Conservation (phyloP, 73 alveolate genomes). For the Tetrahymena thermophila region DNA sequence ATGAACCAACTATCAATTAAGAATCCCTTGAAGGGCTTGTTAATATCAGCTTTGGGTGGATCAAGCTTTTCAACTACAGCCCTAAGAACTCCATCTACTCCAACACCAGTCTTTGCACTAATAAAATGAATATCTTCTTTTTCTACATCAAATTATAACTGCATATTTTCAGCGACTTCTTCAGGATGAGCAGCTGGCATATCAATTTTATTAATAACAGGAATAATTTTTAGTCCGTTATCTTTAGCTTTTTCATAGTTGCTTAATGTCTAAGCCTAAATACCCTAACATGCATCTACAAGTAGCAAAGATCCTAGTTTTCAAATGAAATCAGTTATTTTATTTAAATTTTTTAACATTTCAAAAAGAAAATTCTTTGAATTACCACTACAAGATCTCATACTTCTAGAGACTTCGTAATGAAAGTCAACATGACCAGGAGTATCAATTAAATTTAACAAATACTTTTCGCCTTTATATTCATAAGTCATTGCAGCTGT, state of each 20-base stretch:
- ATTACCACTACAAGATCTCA: slow-evolving; percentile 69
- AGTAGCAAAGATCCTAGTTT: slow-evolving; percentile 74
- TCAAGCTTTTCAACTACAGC: slow-evolving; percentile 56
- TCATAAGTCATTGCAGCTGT: slow-evolving; percentile 77
- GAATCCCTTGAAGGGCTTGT: slow-evolving; percentile 9
- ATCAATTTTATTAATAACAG: slow-evolving; percentile 79
- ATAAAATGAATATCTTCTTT: slow-evolving; percentile 41
- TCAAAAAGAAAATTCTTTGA: neutral
- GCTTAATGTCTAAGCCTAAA: slow-evolving; percentile 86
- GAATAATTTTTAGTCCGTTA: slow-evolving; percentile 62
- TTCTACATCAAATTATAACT: slow-evolving; percentile 45
- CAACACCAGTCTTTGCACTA: slow-evolving; percentile 80
- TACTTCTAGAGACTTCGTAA: slow-evolving; percentile 87
- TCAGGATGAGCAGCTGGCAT: slow-evolving; percentile 65
- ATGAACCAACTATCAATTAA: slow-evolving; percentile 50
- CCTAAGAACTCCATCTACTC: slow-evolving; percentile 54
- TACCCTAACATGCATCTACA: slow-evolving; percentile 86
- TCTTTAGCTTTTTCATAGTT: slow-evolving; percentile 72
- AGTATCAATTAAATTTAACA: slow-evolving; percentile 86
- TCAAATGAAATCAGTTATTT: neutral
- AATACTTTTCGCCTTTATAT: slow-evolving; percentile 48
- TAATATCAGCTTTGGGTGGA: slow-evolving; percentile 55
- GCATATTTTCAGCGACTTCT: slow-evolving; percentile 45
- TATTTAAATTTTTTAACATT: neutral
- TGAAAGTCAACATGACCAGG: slow-evolving; percentile 96